A percentile compares a stretch with the other conserved stretches of the same genome.
phyloP scores from a whole-genome alignment of 2,329 filamentous ascomycete genomes.

The Trichoderma polysporum region DNA sequence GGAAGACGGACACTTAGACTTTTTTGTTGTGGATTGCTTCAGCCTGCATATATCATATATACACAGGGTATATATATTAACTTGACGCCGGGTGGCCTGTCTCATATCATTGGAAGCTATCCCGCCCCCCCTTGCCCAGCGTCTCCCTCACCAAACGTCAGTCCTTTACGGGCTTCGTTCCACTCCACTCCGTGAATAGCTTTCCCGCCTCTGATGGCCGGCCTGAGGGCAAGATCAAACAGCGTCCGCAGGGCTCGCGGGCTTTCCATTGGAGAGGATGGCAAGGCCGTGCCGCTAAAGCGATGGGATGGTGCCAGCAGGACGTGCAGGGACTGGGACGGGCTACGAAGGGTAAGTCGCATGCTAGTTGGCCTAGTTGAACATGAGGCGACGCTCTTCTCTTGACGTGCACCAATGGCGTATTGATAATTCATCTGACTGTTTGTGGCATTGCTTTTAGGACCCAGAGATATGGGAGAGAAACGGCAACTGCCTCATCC shows the following conservation, averaged over 20 bases:
- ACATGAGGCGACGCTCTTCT: background rate
- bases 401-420: background rate
- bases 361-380: background rate
- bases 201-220: slow-evolving; percentile 19
- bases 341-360: slow-evolving; percentile 46
- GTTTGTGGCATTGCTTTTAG: slow-evolving; percentile 40
- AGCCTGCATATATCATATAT: slow-evolving; percentile 10
- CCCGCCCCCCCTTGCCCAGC: background rate
- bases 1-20: slow-evolving; percentile 3
- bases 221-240: slow-evolving; percentile 18
- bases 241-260: slow-evolving; percentile 27
- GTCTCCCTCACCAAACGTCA: background rate
- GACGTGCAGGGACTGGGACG: slow-evolving; percentile 47
- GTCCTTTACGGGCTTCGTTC: slow-evolving; percentile 3
- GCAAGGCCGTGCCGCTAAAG: slow-evolving; percentile 35
- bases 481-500: slow-evolving; percentile 67
- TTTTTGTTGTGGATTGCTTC: slow-evolving; percentile 3
- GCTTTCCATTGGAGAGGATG: slow-evolving; percentile 30
- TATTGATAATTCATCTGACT: background rate
- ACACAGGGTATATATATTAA: slow-evolving; percentile 1
- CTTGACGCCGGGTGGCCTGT: background rate
- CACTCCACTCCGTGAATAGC: slow-evolving; percentile 11
- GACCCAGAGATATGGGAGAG: slow-evolving; percentile 70
- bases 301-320: slow-evolving; percentile 53
- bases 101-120: slow-evolving; percentile 3